phyloP scores from a whole-genome alignment of 2,329 filamentous ascomycete genomes.

The Microcyclosporella mali region DNA sequence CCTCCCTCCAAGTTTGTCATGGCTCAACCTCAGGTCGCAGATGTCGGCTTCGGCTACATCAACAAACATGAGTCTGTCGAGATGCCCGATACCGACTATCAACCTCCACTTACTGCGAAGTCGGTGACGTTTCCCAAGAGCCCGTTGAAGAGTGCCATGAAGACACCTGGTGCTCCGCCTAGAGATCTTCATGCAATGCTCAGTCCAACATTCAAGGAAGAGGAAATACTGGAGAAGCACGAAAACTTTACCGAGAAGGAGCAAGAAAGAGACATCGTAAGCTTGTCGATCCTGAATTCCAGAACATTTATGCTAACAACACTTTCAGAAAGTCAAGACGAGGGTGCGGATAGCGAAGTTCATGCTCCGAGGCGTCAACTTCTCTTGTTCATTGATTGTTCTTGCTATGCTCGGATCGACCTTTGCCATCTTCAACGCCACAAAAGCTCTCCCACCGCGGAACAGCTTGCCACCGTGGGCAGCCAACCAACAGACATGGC shows the following conservation, averaged over 20 bases:
- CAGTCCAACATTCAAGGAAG: slow-evolving; percentile 87
- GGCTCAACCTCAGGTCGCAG: slow-evolving; percentile 66
- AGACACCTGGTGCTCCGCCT: slow-evolving; percentile 73
- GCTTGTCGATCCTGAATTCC: slow-evolving; percentile 33
- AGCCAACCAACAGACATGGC: slow-evolving; percentile 71
- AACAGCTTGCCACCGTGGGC: slow-evolving; percentile 86
- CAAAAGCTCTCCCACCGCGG: slow-evolving; percentile 64
- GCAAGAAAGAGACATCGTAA: slow-evolving; percentile 80
- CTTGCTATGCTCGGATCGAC: slow-evolving; percentile 83
- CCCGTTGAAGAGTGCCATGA: slow-evolving; percentile 85
- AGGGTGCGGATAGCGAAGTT: slow-evolving; percentile 91
- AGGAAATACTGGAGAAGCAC: slow-evolving; percentile 76
- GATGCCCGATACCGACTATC: slow-evolving; percentile 46
- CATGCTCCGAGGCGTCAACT: slow-evolving; percentile 89
- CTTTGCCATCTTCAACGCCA: slow-evolving; percentile 87
- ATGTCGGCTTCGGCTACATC: slow-evolving; percentile 92
- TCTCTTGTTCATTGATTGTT: slow-evolving; percentile 93
- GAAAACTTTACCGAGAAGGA: slow-evolving; percentile 77
- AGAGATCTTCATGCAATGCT: slow-evolving; percentile 66
- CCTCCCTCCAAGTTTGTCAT: slow-evolving; percentile 50
- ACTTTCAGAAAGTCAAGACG: slow-evolving; percentile 75
- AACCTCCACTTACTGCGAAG: slow-evolving; percentile 47
- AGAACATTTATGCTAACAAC: slow-evolving; percentile 32
- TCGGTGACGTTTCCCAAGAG: slow-evolving; percentile 51
- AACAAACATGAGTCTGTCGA: slow-evolving; percentile 52